Conservation (phyloP, 495 filamentous ascomycete genomes). For the Cudoniella acicularis region DNA sequence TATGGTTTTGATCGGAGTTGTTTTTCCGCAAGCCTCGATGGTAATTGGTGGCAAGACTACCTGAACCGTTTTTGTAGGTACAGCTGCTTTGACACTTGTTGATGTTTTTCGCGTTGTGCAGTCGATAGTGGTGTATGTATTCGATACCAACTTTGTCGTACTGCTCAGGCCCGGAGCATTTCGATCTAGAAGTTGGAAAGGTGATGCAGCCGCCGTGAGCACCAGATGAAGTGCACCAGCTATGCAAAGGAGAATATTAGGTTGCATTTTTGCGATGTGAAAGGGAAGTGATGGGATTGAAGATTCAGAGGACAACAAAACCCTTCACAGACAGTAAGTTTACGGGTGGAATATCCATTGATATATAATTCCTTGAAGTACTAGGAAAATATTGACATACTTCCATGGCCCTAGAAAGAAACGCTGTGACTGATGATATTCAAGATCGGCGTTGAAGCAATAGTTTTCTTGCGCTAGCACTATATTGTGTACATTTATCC, state of each 20-base stretch:
- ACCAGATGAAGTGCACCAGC: not conserved
- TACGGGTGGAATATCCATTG: too few relatives aligned
- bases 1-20: not conserved
- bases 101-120: not conserved
- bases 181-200: not conserved
- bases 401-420: too few relatives aligned
- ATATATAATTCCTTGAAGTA: too few relatives aligned
- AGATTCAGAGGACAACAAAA: too few relatives aligned
- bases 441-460: too few relatives aligned
- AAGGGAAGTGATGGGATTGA: too few relatives aligned
- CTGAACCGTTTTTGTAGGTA: not conserved
- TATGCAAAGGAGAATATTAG: not conserved
- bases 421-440: too few relatives aligned
- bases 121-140: not conserved
- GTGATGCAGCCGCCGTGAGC: not conserved
- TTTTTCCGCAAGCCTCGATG: not conserved
- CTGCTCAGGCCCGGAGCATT: not conserved
- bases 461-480: too few relatives aligned
- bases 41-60: not conserved
- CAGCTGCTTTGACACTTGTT: not conserved
- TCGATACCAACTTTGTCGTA: not conserved
- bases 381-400: too few relatives aligned
- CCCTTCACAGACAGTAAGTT: too few relatives aligned
- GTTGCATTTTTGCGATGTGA: not conserved
- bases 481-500: too few relatives aligned